phyloP scores from a whole-genome alignment of 371 early-diverging fungal genomes.

The Lichtheimia hyalospora region DNA sequence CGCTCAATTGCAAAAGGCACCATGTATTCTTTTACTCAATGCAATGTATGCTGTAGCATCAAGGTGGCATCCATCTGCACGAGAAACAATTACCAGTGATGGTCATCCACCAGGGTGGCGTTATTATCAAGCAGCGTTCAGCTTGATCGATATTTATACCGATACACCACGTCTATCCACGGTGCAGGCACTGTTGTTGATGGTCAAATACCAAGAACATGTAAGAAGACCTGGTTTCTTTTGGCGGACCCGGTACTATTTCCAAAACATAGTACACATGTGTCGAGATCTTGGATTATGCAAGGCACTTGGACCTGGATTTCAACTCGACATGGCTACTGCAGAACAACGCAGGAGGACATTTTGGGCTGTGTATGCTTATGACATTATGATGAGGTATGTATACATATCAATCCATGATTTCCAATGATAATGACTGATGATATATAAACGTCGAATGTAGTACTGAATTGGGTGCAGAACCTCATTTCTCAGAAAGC shows the following conservation, averaged over 20 bases:
- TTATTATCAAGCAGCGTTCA: conserved; percentile 35
- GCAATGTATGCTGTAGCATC: conserved; percentile 58
- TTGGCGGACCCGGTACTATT: conserved; percentile 37
- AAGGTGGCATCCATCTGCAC: conserved; percentile 18
- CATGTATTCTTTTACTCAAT: conserved; percentile 53
- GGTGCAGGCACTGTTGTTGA: conserved; percentile 44
- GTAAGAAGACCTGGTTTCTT: conserved; percentile 45
- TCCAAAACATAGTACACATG: conserved; percentile 40
- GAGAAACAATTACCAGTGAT: not conserved
- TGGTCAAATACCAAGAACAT: conserved; percentile 48
- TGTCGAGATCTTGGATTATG: conserved; percentile 34
- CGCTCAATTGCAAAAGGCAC: conserved; percentile 29
- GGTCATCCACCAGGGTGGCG: conserved; percentile 37
- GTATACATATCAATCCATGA: not conserved
- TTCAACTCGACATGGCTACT: not conserved
- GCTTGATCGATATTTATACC: conserved; percentile 33
- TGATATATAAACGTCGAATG: too few relatives aligned
- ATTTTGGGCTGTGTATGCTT: conserved; percentile 29
- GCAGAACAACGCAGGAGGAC: conserved; percentile 18
- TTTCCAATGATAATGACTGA: not conserved
- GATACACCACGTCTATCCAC: conserved; percentile 47
- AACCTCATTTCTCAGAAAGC: conserved; percentile 11
- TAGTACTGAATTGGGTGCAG: conserved; percentile 25
- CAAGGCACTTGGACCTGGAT: conserved; percentile 5
- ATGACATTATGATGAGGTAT: conserved; percentile 29